Conservation (phyloP, 208 protist genomes). For the Acanthamoeba divionensis region DNA sequence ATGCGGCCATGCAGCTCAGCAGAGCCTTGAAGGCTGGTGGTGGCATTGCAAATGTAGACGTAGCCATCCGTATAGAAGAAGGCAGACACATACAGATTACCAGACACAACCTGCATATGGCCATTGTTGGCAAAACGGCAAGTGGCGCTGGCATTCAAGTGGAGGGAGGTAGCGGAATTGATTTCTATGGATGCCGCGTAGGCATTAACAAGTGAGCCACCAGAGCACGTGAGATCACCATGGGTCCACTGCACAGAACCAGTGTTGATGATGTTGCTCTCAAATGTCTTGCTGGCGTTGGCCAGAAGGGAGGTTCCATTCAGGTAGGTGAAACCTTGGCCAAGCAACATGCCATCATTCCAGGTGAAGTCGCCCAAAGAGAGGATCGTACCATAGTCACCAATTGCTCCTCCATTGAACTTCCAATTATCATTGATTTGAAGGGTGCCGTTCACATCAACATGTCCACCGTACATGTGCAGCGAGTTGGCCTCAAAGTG, state of each 20-base stretch:
- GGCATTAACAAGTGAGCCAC: conserved; percentile 10
- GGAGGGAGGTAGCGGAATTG: neutral
- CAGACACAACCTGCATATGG: neutral
- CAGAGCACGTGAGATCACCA: neutral
- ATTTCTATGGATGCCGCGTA: neutral
- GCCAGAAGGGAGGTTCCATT: neutral
- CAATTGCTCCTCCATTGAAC: neutral
- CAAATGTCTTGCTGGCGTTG: conserved; percentile 5
- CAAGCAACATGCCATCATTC: conserved; percentile 32
- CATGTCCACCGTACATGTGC: too few relatives aligned
- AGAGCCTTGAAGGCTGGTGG: neutral
- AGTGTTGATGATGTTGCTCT: neutral
- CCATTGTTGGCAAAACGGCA: conserved; percentile 18
- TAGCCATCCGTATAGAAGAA: neutral
- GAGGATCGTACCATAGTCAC: neutral
- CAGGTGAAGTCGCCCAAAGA: neutral
- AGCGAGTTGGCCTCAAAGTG: too few relatives aligned
- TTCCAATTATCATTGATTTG: neutral
- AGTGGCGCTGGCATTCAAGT: neutral
- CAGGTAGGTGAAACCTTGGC: neutral
- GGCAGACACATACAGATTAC: neutral
- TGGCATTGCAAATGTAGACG: conserved; percentile 45
- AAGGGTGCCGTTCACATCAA: neutral
- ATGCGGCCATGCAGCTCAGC: neutral
- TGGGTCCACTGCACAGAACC: neutral